Evolutionary conservation across 2,329 filamentous ascomycete species (phyloP).

Genomic region (Calonectria ilicicola): DNA sequence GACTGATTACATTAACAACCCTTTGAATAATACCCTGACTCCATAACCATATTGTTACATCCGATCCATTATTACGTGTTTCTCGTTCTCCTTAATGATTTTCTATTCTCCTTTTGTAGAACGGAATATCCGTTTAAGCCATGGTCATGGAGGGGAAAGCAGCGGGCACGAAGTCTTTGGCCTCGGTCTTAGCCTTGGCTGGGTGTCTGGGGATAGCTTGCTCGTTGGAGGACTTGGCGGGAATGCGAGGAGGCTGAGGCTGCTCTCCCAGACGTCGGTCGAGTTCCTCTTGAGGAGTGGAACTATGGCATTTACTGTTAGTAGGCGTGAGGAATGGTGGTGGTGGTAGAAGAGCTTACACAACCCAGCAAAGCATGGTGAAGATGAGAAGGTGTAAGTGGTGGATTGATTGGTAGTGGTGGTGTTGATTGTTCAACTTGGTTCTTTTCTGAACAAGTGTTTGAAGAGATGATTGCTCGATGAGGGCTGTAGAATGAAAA

Average conservation of each 20-base stretch:
- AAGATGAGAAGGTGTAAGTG: not conserved
- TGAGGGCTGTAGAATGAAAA: not conserved
- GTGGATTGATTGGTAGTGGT: not conserved
- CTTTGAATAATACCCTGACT: constrained; percentile 8
- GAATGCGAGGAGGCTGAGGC: constrained; percentile 18
- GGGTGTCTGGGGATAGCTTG: constrained; percentile 1
- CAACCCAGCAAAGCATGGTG: constrained; percentile 27
- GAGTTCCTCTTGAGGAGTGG: constrained; percentile 24
- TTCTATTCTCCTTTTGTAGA: not conserved
- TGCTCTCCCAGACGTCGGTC: constrained; percentile 20
- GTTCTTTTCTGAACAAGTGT: not conserved
- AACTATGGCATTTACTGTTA: not conserved
- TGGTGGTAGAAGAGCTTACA: constrained; percentile 9
- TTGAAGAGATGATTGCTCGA: not conserved
- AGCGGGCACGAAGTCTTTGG: constrained; percentile 5
- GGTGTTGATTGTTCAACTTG: not conserved
- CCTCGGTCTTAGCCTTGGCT: constrained; percentile 3
- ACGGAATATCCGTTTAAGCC: not conserved
- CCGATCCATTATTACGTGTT: constrained; percentile 1
- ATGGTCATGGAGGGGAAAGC: constrained; percentile 3
- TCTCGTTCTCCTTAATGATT: not conserved
- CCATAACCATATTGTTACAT: constrained; percentile 14
- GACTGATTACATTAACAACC: not conserved
- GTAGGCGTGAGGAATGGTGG: not conserved
- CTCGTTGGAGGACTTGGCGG: constrained; percentile 9